Evolutionary conservation across 495 filamentous ascomycete species (phyloP).

Genomic region (Penicillium goetzii): DNA sequence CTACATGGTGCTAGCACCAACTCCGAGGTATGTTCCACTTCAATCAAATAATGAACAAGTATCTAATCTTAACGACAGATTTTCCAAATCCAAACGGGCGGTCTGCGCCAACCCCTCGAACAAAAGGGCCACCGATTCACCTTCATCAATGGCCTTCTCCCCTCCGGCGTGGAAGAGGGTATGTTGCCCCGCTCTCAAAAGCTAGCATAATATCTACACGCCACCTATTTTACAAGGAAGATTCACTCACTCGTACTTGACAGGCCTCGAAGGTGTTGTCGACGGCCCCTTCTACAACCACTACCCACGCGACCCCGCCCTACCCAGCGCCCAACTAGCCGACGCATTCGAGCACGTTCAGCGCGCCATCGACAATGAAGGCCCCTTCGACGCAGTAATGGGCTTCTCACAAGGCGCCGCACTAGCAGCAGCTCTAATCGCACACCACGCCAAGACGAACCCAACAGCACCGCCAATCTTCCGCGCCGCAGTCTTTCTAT

Average conservation of each 20-base stretch:
- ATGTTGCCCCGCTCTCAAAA: slow-evolving; percentile 9
- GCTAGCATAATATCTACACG: not conserved
- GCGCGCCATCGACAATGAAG: slow-evolving; percentile 37
- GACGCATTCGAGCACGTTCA: slow-evolving; percentile 40
- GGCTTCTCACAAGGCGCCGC: slow-evolving; percentile 52
- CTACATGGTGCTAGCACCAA: slow-evolving; percentile 45
- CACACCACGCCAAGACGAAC: slow-evolving; percentile 38
- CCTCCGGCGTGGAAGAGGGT: slow-evolving; percentile 38
- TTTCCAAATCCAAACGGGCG: slow-evolving; percentile 48
- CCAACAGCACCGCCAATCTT: slow-evolving; percentile 36
- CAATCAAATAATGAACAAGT: not conserved
- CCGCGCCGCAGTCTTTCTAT: slow-evolving; percentile 49
- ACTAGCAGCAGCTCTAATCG: slow-evolving; percentile 41
- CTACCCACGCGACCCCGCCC: slow-evolving; percentile 30
- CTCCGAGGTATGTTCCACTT: slow-evolving; percentile 32
- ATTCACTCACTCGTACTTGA: not conserved
- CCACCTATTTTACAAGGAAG: not conserved
- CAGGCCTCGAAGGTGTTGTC: slow-evolving; percentile 43
- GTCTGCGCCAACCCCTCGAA: slow-evolving; percentile 37
- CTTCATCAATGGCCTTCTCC: slow-evolving; percentile 39
- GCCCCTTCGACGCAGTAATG: slow-evolving; percentile 53
- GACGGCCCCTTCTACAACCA: slow-evolving; percentile 47
- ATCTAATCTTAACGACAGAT: slow-evolving; percentile 33
- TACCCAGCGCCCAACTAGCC: slow-evolving; percentile 33
- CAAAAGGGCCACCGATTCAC: slow-evolving; percentile 40